Evolutionary conservation across 2,329 filamentous ascomycete species (phyloP).

Genomic region (Hyphodiscus sp.): DNA sequence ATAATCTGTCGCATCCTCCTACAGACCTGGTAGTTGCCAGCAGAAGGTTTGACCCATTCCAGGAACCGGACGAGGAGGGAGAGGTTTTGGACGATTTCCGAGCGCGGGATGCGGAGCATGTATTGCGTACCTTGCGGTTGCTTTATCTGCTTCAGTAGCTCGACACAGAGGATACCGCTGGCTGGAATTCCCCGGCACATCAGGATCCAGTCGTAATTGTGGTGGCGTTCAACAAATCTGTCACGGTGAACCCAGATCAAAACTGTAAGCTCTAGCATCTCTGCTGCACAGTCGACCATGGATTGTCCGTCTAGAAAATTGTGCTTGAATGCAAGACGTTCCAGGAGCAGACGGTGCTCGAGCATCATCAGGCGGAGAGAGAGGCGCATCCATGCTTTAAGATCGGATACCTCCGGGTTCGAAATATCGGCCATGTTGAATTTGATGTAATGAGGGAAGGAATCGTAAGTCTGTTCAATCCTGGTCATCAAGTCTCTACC

Average conservation of each 20-base stretch:
- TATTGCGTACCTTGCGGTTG: conserved; percentile 4
- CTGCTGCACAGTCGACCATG: conserved; percentile 12
- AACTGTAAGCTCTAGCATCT: conserved; percentile 14
- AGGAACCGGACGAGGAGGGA: conserved; percentile 16
- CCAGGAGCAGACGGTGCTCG: too few species aligned
- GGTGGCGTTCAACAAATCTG: background rate
- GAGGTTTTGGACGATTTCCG: conserved; percentile 11
- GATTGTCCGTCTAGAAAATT: background rate
- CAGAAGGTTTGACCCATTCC: conserved; percentile 15
- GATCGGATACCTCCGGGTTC: too few species aligned
- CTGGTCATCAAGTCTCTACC: too few species aligned
- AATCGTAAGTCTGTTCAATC: too few species aligned
- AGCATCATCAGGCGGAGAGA: too few species aligned
- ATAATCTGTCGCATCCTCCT: conserved; percentile 13
- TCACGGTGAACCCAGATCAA: conserved; percentile 18
- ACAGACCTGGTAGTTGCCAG: conserved; percentile 17
- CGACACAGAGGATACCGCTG: conserved; percentile 18
- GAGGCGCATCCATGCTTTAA: too few species aligned
- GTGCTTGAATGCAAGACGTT: too few species aligned
- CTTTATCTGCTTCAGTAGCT: conserved; percentile 18
- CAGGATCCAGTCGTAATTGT: too few species aligned
- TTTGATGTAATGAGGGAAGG: too few species aligned
- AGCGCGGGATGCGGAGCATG: background rate
- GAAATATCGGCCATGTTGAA: too few species aligned
- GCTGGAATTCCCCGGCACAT: conserved; percentile 22